Evolutionary conservation across 495 filamentous ascomycete genomes (phyloP), one percentile per base, ranked within the genome.

Genomic region (Penicillium subrubescens): DNA sequence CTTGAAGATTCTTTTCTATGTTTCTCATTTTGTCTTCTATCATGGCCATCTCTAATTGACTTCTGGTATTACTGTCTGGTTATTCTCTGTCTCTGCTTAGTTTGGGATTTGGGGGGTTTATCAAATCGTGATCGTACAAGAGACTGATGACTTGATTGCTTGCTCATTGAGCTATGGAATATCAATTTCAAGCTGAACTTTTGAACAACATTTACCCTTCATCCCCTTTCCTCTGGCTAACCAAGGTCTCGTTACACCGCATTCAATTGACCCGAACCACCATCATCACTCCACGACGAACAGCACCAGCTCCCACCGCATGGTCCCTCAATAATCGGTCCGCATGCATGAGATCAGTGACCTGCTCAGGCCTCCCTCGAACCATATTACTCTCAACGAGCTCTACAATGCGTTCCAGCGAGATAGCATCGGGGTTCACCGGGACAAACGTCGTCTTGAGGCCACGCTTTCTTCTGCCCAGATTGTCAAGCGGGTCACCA

Each of bases 401-500:
- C 53, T 70, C 63, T n/a, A 59, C 69, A 63, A 81, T 77, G 11
- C 67, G 62, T 11, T 14, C 65, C 46, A 82, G 43, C 2, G 74
- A 75, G 35, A 44, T 43, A 8, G 65, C 67, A 62, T 82, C 74
- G 14, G 79, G 78, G 52, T 71, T 73, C n/a, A 78, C 76, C 41
- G 71, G 69, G n/a, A 81, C 70, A 64, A 82, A 79, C 23, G 66
- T 70, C 54, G 75, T 79, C 7, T 58, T 66, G 14, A 81, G 35
- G 12, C 69, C 71, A 3, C 73, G 59, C 57, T 73, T 74, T 48
- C 56, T 65, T 50, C 67, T 51, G 14, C 61, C 60, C 8, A 68
- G 41, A 8, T 56, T 34, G 55, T 73, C 71, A 34, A 64, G 58
- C 23, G 64, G 62, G 23, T 66, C 62, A 19, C 54, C 23, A 51